Evolutionary conservation across 257 asterid species (phyloP).

Genomic region (Anisodus tanguticus): DNA sequence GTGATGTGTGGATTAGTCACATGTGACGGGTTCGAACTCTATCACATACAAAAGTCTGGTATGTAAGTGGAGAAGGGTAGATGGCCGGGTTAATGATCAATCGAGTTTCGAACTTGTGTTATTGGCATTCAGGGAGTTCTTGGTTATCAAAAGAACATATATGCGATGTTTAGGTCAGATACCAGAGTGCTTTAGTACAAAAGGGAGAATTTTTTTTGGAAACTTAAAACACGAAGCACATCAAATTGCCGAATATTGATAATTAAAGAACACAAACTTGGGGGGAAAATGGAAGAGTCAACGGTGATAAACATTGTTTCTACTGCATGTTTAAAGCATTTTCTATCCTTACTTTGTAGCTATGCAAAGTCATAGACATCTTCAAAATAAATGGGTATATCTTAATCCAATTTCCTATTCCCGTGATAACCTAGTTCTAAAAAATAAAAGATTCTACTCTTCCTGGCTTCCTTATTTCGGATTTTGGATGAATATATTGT

Average conservation of each 20-base stretch:
- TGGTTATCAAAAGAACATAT: background rate
- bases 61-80: background rate
- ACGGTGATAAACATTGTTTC: background rate
- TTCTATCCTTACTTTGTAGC: background rate
- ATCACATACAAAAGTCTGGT: background rate
- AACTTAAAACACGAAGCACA: background rate
- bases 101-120: background rate
- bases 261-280: background rate
- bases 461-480: background rate
- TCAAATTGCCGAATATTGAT: background rate
- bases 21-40: background rate
- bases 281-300: background rate
- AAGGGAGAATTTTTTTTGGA: background rate
- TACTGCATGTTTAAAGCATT: background rate
- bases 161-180: background rate
- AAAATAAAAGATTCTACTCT: background rate
- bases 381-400: background rate
- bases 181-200: background rate
- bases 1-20: background rate
- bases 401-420: background rate
- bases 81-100: background rate
- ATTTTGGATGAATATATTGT: slow-evolving; percentile 5
- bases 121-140: background rate
- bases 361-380: background rate
- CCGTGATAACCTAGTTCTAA: background rate